phyloP scores from a whole-genome alignment of 176 grass and related monocot genomes.

The Eleusine coracana region DNA sequence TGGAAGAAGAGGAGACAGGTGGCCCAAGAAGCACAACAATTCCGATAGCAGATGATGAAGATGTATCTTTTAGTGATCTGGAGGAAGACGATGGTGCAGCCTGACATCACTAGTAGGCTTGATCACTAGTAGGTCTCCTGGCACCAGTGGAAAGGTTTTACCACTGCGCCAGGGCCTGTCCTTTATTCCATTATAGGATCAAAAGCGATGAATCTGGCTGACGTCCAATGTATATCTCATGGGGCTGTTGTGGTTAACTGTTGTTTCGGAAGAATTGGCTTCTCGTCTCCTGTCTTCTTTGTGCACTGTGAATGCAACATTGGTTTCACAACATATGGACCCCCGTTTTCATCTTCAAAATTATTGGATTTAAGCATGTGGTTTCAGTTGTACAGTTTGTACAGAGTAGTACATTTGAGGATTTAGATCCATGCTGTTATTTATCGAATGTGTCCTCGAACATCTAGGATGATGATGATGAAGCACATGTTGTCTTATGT shows the following conservation, averaged over 20 bases:
- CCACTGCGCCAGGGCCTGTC: too few relatives aligned
- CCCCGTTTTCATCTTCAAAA: not conserved
- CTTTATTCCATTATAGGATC: not conserved
- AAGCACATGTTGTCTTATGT: not conserved
- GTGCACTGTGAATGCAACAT: not conserved
- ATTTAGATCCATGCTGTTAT: not conserved
- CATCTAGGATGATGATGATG: not conserved
- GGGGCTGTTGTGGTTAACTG: not conserved
- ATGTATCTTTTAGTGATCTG: conserved; percentile 88
- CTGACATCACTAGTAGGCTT: conserved; percentile 23
- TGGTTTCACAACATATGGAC: not conserved
- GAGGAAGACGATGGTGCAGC: conserved; percentile 69
- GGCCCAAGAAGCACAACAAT: conserved; percentile 39
- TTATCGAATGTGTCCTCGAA: not conserved
- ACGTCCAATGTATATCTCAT: not conserved
- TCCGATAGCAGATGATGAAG: conserved; percentile 67
- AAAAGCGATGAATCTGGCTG: not conserved
- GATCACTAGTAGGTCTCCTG: too few relatives aligned
- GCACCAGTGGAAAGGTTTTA: too few relatives aligned
- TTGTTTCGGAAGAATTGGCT: not conserved
- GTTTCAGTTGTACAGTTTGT: conserved; percentile 23
- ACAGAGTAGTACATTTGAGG: not conserved
- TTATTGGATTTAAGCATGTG: not conserved
- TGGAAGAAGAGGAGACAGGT: conserved; percentile 72
- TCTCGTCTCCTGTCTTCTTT: conserved; percentile 6